Percentiles rank a stretch among this genome's conserved stretches.
phyloP scores from a whole-genome alignment of 768 basidiomycete species.

The Leucocoprinus birnbaumii region DNA sequence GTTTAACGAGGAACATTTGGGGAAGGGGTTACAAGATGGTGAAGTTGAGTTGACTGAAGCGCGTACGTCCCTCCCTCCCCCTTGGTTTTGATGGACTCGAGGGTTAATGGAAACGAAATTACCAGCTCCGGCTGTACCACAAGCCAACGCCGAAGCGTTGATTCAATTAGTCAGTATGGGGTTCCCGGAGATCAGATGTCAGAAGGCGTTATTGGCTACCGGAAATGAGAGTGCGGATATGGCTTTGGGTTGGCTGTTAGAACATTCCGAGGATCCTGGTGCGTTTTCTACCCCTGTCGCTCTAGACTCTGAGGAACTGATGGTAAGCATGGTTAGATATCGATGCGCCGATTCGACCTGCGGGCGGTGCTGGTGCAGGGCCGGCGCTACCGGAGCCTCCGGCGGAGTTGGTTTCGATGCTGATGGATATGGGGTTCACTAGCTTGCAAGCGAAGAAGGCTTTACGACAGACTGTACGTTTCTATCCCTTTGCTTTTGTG shows the following conservation, averaged over 20 bases:
- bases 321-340: constrained; percentile 61
- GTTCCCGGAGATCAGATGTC: constrained; percentile 81
- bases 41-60: constrained; percentile 72
- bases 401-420: constrained; percentile 65
- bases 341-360: constrained; percentile 65
- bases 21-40: constrained; percentile 62
- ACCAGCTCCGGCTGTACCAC: constrained; percentile 38
- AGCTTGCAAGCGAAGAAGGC: constrained; percentile 82
- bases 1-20: constrained; percentile 60
- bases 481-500: neutral
- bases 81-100: neutral
- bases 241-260: constrained; percentile 96
- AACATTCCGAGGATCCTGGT: constrained; percentile 95
- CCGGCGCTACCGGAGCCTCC: constrained; percentile 47
- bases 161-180: constrained; percentile 85
- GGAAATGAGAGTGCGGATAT: constrained; percentile 70
- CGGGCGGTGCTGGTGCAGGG: constrained; percentile 12
- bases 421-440: constrained; percentile 94
- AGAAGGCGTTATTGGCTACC: constrained; percentile 89
- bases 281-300: constrained; percentile 13
- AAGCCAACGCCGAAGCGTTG: constrained; percentile 76
- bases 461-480: constrained; percentile 75
- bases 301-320: neutral
- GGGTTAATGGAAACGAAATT: constrained; percentile 14
- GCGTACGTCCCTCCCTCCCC: constrained; percentile 18